A percentile compares a stretch with the other conserved stretches of the same genome.
Evolutionary conservation across 306 rosid species (phyloP).

Genomic region (Cicer chorassanicum): DNA sequence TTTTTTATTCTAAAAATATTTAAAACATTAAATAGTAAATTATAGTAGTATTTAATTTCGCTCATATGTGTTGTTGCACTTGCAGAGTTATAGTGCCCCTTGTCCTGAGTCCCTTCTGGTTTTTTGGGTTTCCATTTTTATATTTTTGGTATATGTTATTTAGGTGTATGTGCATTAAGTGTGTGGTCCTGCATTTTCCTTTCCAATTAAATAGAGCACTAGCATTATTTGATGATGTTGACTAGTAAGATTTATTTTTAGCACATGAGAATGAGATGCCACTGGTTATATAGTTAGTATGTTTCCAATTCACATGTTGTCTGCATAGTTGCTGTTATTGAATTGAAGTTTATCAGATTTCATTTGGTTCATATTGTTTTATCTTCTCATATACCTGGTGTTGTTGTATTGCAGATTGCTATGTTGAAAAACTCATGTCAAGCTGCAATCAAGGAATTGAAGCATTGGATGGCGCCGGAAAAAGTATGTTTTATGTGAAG

Average conservation of each 20-base stretch:
- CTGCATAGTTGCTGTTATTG: slow-evolving; percentile 17
- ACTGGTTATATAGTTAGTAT: slow-evolving; percentile 19
- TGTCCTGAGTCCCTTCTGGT: too few relatives aligned
- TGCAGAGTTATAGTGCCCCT: too few relatives aligned
- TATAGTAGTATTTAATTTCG: too few relatives aligned
- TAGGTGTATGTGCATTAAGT: background rate
- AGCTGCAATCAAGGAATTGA: slow-evolving; percentile 62
- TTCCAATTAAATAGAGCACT: slow-evolving; percentile 27
- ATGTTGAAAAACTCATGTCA: slow-evolving; percentile 72
- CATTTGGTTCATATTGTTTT: background rate
- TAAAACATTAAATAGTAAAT: background rate
- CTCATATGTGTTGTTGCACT: too few relatives aligned
- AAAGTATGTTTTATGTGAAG: slow-evolving; percentile 59
- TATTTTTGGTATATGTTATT: slow-evolving; percentile 4
- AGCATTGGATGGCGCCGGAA: slow-evolving; percentile 80
- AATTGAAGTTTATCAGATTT: slow-evolving; percentile 13
- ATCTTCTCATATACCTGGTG: slow-evolving; percentile 41
- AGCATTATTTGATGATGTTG: slow-evolving; percentile 23
- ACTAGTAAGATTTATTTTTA: slow-evolving; percentile 28
- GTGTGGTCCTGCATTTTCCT: slow-evolving; percentile 5
- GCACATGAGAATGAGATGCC: background rate
- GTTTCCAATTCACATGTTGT: background rate
- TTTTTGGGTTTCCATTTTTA: too few relatives aligned
- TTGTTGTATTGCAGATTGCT: slow-evolving; percentile 61
- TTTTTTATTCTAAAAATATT: background rate